Evolutionary conservation across 176 grass and related monocot genomes (phyloP).

Genomic region (Microstegium vimineum): DNA sequence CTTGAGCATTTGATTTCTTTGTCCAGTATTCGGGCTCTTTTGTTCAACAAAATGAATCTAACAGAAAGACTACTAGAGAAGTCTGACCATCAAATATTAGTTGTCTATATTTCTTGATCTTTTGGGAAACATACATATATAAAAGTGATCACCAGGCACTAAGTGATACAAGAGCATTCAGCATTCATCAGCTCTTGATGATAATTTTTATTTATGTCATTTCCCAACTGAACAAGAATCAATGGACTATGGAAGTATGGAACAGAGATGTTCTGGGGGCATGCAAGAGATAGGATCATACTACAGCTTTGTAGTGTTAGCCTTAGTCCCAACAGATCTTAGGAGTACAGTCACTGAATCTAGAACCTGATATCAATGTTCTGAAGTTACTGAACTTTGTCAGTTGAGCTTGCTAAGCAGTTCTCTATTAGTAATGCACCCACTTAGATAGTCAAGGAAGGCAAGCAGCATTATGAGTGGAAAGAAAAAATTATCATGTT

Average conservation of each 20-base stretch:
- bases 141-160: neutral
- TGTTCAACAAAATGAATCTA: slow-evolving; percentile 6
- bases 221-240: neutral
- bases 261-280: neutral
- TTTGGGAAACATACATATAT: too few species aligned
- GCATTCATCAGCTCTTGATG: neutral
- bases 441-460: neutral
- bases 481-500: neutral
- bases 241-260: neutral
- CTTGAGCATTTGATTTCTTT: neutral
- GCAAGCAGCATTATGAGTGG: neutral
- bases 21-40: neutral
- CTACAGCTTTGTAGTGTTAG: neutral
- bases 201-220: neutral
- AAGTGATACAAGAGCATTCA: neutral
- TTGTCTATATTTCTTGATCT: too few species aligned
- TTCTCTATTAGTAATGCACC: neutral
- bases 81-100: too few species aligned
- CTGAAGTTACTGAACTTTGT: neutral
- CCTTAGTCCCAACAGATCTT: neutral
- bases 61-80: too few species aligned
- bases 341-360: neutral
- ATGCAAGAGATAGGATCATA: slow-evolving; percentile 4
- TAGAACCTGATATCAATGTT: neutral
- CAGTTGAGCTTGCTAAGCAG: neutral